phyloP scores from a whole-genome alignment of 768 basidiomycete species.

The Psilocybe sp. region DNA sequence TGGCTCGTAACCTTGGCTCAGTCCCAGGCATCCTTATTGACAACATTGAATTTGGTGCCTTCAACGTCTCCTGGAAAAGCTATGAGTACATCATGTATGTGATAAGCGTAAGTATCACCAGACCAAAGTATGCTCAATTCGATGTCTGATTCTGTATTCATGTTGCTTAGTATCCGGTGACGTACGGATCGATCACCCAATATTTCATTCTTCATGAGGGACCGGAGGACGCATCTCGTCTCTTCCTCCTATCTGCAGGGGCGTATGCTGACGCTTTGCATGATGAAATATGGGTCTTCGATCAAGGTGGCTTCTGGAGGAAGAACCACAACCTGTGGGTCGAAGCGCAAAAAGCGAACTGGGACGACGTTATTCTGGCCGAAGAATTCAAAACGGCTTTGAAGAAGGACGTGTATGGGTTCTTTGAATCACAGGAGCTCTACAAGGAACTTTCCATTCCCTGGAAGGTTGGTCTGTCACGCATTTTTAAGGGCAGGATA shows the following conservation, averaged over 20 bases:
- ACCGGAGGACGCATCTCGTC: constrained; percentile 45
- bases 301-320: constrained; percentile 59
- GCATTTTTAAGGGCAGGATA: too few relatives aligned
- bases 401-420: constrained; percentile 74
- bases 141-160: background rate
- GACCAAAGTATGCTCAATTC: too few relatives aligned
- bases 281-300: constrained; percentile 76
- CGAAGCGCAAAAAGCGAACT: constrained; percentile 61
- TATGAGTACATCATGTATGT: constrained; percentile 56
- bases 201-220: constrained; percentile 62
- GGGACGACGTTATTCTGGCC: constrained; percentile 74
- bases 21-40: constrained; percentile 55
- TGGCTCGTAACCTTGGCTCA: constrained; percentile 37
- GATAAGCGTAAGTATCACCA: constrained; percentile 40
- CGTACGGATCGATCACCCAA: constrained; percentile 25
- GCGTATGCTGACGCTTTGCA: constrained; percentile 53
- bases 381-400: constrained; percentile 63
- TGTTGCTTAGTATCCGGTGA: constrained; percentile 27
- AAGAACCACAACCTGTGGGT: constrained; percentile 62
- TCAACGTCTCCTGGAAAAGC: constrained; percentile 51
- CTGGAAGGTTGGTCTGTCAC: constrained; percentile 57
- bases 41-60: constrained; percentile 49
- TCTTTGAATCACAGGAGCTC: constrained; percentile 71
- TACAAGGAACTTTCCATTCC: constrained; percentile 77
- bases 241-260: constrained; percentile 52